Evolutionary conservation across 257 asterid species (phyloP).

Genomic region (Dorcoceras hygrometricum): DNA sequence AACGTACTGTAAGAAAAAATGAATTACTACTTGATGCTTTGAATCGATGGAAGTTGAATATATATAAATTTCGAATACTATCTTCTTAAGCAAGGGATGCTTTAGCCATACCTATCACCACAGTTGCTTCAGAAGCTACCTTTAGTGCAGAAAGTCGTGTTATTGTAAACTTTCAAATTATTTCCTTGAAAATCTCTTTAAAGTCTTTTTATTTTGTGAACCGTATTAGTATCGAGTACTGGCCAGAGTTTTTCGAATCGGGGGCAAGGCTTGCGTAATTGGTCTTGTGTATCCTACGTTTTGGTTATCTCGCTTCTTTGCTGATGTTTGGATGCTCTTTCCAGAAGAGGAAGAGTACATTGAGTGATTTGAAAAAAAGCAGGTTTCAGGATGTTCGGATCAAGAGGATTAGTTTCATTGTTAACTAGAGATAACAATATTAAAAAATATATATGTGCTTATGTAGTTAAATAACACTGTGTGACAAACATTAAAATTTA

Average conservation of each 20-base stretch:
- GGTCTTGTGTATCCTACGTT: conserved; percentile 94
- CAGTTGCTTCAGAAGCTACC: too few relatives aligned
- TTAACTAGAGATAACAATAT: too few relatives aligned
- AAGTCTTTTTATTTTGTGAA: conserved; percentile 17
- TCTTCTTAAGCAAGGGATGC: too few relatives aligned
- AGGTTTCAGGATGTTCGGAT: conserved; percentile 85
- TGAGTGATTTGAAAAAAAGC: conserved; percentile 91
- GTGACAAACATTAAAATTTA: too few relatives aligned
- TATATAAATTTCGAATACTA: too few relatives aligned
- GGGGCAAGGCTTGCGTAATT: conserved; percentile 88
- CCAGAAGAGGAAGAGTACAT: conserved; percentile 97
- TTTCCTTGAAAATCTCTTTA: conserved; percentile 1
- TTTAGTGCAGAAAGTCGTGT: too few relatives aligned
- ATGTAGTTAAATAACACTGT: too few relatives aligned
- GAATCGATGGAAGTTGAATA: too few relatives aligned
- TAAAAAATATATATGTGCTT: too few relatives aligned
- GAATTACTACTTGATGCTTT: too few relatives aligned
- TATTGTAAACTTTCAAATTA: conserved; percentile 1
- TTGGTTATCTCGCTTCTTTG: conserved; percentile 91
- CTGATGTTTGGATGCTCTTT: conserved; percentile 98
- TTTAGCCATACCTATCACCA: too few relatives aligned
- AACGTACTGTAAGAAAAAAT: too few relatives aligned
- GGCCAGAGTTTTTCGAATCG: conserved; percentile 91
- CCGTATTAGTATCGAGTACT: conserved; percentile 77
- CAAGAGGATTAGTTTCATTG: conserved; percentile 89